Evolutionary conservation across 2,329 filamentous ascomycete species (phyloP).

Genomic region (Fusarium ramigenum): DNA sequence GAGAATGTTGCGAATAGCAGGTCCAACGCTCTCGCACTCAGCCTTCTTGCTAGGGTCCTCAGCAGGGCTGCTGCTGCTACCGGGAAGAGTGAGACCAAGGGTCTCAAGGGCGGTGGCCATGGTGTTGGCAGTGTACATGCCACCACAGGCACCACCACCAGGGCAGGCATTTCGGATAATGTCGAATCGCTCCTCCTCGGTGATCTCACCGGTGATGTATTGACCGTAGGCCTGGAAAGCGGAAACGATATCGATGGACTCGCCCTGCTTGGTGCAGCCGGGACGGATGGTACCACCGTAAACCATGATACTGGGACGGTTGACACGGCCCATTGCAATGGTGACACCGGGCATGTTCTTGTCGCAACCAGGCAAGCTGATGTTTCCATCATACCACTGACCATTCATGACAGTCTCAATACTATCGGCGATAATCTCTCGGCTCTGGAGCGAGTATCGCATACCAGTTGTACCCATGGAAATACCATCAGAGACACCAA

Average conservation of each 20-base stretch:
- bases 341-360: constrained; percentile 98
- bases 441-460: constrained; percentile 92
- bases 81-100: constrained; percentile 87
- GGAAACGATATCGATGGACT: constrained; percentile 91
- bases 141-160: constrained; percentile 74
- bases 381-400: constrained; percentile 98
- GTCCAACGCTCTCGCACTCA: constrained; percentile 77
- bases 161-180: constrained; percentile 90
- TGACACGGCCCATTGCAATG: constrained; percentile 94
- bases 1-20: constrained; percentile 78
- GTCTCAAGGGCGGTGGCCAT: constrained; percentile 93
- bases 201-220: constrained; percentile 91
- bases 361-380: constrained; percentile 96
- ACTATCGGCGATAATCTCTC: constrained; percentile 96
- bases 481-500: constrained; percentile 96
- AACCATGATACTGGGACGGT: constrained; percentile 95
- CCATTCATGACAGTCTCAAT: constrained; percentile 99
- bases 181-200: constrained; percentile 90
- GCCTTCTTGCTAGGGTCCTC: constrained; percentile 75
- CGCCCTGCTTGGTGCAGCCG: constrained; percentile 81
- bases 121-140: constrained; percentile 95
- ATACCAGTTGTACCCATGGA: constrained; percentile 99
- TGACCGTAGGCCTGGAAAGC: constrained; percentile 98
- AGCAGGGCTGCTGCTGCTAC: constrained; percentile 82
- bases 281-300: constrained; percentile 96